A percentile compares a stretch with the other conserved stretches of the same genome.
Conservation (phyloP, 805 yeast genomes). For the Cyberlindnera samutprakarnensis region DNA sequence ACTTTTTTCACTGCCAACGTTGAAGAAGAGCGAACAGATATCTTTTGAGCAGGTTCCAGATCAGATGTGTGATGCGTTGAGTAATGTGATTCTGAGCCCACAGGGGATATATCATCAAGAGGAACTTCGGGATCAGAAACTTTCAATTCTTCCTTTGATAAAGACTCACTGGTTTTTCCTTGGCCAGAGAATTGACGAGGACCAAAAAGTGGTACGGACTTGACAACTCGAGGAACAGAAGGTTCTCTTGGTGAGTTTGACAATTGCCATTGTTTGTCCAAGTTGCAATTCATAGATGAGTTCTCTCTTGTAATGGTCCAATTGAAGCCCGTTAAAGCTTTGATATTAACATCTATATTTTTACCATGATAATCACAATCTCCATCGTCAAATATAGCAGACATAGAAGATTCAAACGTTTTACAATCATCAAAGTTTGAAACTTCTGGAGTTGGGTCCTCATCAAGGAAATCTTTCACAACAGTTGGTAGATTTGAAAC, state of each 20-base stretch:
- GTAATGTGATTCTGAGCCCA: too few relatives aligned
- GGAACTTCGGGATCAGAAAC: too few relatives aligned
- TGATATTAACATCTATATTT: conserved; percentile 1
- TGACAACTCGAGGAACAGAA: too few relatives aligned
- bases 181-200: too few relatives aligned
- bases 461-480: background rate
- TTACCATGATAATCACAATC: too few relatives aligned
- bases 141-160: too few relatives aligned
- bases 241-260: background rate
- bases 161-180: too few relatives aligned
- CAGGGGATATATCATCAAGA: too few relatives aligned
- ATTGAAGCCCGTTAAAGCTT: conserved; percentile 3
- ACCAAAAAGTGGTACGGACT: background rate
- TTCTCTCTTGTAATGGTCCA: conserved; percentile 18
- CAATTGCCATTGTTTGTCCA: conserved; percentile 7
- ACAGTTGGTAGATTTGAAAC: background rate
- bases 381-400: conserved; percentile 18
- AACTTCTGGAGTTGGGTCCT: conserved; percentile 9
- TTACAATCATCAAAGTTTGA: conserved; percentile 10
- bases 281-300: conserved; percentile 13
- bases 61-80: too few relatives aligned
- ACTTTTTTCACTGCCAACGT: too few relatives aligned
- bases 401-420: conserved; percentile 20
- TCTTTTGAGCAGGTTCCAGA: too few relatives aligned
- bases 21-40: too few relatives aligned